Base-by-base conservation (phyloP, 495 filamentous ascomycete genomes). In the Amorphotheca resinae region DNA sequence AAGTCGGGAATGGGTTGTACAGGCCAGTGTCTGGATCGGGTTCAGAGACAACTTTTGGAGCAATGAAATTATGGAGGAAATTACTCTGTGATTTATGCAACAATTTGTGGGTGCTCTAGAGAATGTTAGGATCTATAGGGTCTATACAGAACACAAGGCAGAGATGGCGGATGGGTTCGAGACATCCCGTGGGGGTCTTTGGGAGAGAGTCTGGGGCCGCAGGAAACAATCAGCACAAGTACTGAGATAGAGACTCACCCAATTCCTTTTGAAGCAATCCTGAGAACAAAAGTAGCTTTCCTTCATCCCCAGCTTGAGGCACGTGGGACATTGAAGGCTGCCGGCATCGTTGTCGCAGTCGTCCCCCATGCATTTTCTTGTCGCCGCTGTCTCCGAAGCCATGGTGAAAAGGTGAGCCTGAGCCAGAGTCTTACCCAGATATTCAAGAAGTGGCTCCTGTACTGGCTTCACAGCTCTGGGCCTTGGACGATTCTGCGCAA, bases 251-350 rank as follows among this genome's bases (percentile, higher is more conserved):
- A n/a, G 39, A 54, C 80, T 58, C 75, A 96, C 91, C 91, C 91
- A 98, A 66, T 85, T 96, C 58, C 76, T 77, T 70, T 95, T 96
- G 67, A 98, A 98, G 72, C 91, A 98, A 55, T 96, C 93, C 59
- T 98, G 93, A 9, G 87, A 87, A 68, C 91, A 98, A 69, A 96
- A 98, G 62, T 76, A 94, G 65, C 85, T 91, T 58, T 89, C 85
- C 55, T 82, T 88, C 48, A 74, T 64, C 37, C 83, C 87, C 39
- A 84, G 61, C 62, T 88, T 95, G 46, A 95, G 68, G 54, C 91
- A 98, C 35, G 82, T 95, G 20, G 91, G 91, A 66, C 91, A 98
- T 59, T 96, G 87, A 9, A 96, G 65, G 18, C 77, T 66, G 25
- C 85, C 78, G 32, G 86, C 85, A 46, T 86, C 77, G 46, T 95